Evolutionary conservation across 2,329 filamentous ascomycete species (phyloP), one percentile per base, ranked within the genome.

Genomic region (Berkeleyomyces basicola): DNA sequence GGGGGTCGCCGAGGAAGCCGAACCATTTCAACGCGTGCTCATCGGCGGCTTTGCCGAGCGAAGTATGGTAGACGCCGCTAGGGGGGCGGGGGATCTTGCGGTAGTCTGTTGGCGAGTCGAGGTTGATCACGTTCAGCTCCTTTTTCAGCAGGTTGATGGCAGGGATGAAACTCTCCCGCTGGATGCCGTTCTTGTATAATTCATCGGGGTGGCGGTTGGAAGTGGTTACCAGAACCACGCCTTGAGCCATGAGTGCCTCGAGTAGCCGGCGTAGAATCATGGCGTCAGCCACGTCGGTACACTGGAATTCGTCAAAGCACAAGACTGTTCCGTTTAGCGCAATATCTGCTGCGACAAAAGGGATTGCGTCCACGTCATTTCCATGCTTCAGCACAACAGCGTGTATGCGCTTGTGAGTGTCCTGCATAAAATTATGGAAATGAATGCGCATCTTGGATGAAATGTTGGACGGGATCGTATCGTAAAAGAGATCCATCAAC

Each of bases 391-490:
- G 86, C 77, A 96, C 96, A 74, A 95, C 85, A 71, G 83, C 84
- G 76, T 97, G 93, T 69, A 97, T 77, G 65, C 92, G 82, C 72
- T 86, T 90, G 75, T 99, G 93, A 58, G 97, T 87, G 72, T 95
- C 88, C 73, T 97, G 93, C 93, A 99, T 99, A 77, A 99, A 99
- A 73, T 96, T 96, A 77, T 97, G 90, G 74, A 99, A 99, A 76
- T 99, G 93, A 70, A 99, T 96, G 58, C 93, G 82, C 57, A 86
- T 95, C 76, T 96, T 96, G 40, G 84, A 83, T 63, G 79, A 81
- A 67, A 97, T 90, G 65, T 86, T 86, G 14, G 77, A 72, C 0
- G 93, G 93, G 31, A 97, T 77, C 0, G 92, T 96, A 67, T 97
- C 91, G 76, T 91, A 96, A 73, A 97, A 96, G 59, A 99, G 78